These are phyloP conservation scores for Lachnellula suecica DNA, from an alignment of 2,329 filamentous ascomycete genomes.

Conservation along the genomic window DNA sequence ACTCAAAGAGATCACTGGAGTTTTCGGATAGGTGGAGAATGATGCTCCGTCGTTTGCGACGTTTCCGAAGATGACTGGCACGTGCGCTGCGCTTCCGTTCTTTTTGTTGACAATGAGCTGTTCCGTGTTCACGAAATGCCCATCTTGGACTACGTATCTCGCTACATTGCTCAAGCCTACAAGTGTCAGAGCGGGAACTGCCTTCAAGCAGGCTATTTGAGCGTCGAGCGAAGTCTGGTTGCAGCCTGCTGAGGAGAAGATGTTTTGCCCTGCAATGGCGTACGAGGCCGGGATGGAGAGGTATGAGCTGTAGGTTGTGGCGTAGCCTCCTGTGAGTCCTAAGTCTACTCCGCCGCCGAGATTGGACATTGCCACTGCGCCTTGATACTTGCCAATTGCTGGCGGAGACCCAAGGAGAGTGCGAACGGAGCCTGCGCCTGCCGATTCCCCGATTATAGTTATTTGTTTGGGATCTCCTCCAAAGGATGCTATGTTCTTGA, in stretches of 20 bases:
- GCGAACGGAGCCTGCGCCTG: conserved; percentile 49
- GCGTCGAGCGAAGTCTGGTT: conserved; percentile 39
- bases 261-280: conserved; percentile 44
- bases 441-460: conserved; percentile 50
- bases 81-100: conserved; percentile 45
- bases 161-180: conserved; percentile 40
- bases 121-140: conserved; percentile 47
- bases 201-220: conserved; percentile 46
- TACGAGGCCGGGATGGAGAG: conserved; percentile 50
- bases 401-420: conserved; percentile 47
- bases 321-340: conserved; percentile 46
- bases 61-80: conserved; percentile 52
- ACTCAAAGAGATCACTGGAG: conserved; percentile 39
- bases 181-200: conserved; percentile 39
- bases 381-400: conserved; percentile 46
- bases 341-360: conserved; percentile 50
- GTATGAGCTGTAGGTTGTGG: conserved; percentile 53
- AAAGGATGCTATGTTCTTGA: conserved; percentile 43
- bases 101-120: conserved; percentile 43
- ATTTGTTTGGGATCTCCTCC: conserved; percentile 47
- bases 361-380: conserved; percentile 49
- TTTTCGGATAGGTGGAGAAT: conserved; percentile 45
- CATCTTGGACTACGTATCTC: conserved; percentile 54
- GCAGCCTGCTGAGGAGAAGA: conserved; percentile 48
- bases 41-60: conserved; percentile 50